A percentile compares a stretch with the other conserved stretches of the same genome.
phyloP scores from a whole-genome alignment of 768 basidiomycete genomes.

The Suillus discolor region DNA sequence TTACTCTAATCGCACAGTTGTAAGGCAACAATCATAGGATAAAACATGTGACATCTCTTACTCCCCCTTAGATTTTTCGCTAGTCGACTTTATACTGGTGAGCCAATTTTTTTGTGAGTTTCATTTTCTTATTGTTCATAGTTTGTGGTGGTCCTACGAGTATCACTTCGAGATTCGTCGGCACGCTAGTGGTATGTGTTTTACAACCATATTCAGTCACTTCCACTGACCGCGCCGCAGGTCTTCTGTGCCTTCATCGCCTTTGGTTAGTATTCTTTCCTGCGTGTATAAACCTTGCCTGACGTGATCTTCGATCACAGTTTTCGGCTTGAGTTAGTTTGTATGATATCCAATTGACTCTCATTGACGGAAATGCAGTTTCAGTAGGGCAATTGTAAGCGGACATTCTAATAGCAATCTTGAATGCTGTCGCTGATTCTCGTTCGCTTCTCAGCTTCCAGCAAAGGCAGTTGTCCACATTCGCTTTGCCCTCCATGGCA shows the following conservation, averaged over 20 bases:
- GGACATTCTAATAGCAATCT: not conserved
- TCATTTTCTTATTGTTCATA: constrained; percentile 4
- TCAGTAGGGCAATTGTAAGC: constrained; percentile 29
- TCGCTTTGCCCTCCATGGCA: constrained; percentile 20
- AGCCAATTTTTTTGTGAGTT: not conserved
- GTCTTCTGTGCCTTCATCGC: constrained; percentile 20
- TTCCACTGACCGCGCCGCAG: constrained; percentile 11
- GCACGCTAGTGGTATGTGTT: constrained; percentile 21
- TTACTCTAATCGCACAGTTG: constrained; percentile 30
- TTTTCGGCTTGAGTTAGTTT: constrained; percentile 31
- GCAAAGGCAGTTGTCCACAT: constrained; percentile 24
- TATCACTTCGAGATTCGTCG: constrained; percentile 14
- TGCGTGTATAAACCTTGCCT: constrained; percentile 6
- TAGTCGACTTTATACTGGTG: constrained; percentile 27
- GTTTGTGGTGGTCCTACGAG: constrained; percentile 19
- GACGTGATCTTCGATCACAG: constrained; percentile 20
- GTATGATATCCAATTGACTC: not conserved
- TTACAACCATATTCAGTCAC: too few relatives aligned
- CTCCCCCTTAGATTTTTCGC: constrained; percentile 24
- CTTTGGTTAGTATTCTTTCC: constrained; percentile 21
- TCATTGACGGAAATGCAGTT: constrained; percentile 17
- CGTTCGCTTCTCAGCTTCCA: constrained; percentile 17
- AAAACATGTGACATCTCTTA: not conserved
- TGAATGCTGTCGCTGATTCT: constrained; percentile 16
- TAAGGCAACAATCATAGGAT: constrained; percentile 11